A percentile compares a stretch with the other conserved stretches of the same genome.
These are phyloP conservation scores for Castanea sativa DNA, from an alignment of 306 rosid genomes.

Conservation along the genomic window DNA sequence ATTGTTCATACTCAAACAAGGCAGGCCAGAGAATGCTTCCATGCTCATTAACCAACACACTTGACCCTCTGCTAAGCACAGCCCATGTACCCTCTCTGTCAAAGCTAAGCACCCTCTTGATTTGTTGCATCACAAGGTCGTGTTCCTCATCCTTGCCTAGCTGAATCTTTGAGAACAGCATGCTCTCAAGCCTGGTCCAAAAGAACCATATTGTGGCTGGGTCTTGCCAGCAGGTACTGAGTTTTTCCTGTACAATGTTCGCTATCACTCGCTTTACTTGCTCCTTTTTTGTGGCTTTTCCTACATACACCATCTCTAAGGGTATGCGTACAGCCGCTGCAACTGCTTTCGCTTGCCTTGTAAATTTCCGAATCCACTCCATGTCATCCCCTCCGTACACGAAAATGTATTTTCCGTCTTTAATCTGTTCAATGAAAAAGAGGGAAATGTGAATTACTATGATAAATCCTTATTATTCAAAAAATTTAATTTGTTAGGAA, in stretches of 20 bases:
- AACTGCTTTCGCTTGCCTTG: slow-evolving; percentile 40
- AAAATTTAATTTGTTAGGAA: too few relatives aligned
- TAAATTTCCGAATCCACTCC: slow-evolving; percentile 49
- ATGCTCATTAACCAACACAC: slow-evolving; percentile 44
- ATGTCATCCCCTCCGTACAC: slow-evolving; percentile 54
- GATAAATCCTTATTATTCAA: too few relatives aligned
- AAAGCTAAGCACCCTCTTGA: slow-evolving; percentile 48
- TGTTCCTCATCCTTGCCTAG: slow-evolving; percentile 34
- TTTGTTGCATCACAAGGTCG: slow-evolving; percentile 44
- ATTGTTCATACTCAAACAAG: slow-evolving; percentile 39
- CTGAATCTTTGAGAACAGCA: slow-evolving; percentile 59
- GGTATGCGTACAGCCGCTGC: slow-evolving; percentile 34
- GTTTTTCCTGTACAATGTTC: slow-evolving; percentile 12
- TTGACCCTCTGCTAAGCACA: slow-evolving; percentile 43
- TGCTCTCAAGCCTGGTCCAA: slow-evolving; percentile 64
- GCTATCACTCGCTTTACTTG: slow-evolving; percentile 34
- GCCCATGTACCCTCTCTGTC: slow-evolving; percentile 56
- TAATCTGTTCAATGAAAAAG: slow-evolving; percentile 31
- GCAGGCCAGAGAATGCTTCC: slow-evolving; percentile 29
- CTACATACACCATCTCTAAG: slow-evolving; percentile 53
- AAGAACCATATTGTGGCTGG: slow-evolving; percentile 37
- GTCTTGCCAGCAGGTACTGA: slow-evolving; percentile 37
- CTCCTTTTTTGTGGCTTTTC: slow-evolving; percentile 52
- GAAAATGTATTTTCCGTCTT: slow-evolving; percentile 48
- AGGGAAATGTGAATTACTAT: not conserved